Conservation (phyloP, 2,329 filamentous ascomycete species). For the Tricladium varicosporioides region DNA sequence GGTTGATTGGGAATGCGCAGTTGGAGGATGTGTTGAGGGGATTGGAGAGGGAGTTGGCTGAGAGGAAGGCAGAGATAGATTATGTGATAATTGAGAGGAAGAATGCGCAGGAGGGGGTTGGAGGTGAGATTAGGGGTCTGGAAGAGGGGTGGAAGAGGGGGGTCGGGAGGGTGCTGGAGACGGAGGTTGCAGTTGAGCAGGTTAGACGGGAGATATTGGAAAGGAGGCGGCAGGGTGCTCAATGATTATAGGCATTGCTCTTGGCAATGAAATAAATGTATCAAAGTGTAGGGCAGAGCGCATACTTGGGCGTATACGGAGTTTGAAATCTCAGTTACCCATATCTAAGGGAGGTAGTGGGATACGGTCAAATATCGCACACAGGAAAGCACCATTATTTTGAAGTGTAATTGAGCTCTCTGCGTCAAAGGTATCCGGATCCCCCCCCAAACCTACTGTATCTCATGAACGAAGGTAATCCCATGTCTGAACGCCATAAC, state of each 20-base stretch:
- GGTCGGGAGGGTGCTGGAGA: constrained; percentile 78
- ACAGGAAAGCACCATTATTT: constrained; percentile 2
- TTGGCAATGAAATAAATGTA: background rate
- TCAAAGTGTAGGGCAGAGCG: background rate
- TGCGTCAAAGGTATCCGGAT: constrained; percentile 31
- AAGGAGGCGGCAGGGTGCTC: constrained; percentile 47
- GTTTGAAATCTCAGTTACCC: background rate
- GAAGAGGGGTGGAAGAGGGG: constrained; percentile 79
- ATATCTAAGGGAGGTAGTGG: too few species aligned
- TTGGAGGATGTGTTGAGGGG: constrained; percentile 68
- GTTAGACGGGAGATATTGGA: constrained; percentile 66
- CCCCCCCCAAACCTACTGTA: constrained; percentile 25
- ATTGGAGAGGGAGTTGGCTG: constrained; percentile 74
- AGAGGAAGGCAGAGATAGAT: constrained; percentile 67
- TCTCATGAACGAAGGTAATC: constrained; percentile 31
- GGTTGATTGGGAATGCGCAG: constrained; percentile 82
- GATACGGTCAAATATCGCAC: background rate
- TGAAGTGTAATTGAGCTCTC: constrained; percentile 25
- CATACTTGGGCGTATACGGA: background rate
- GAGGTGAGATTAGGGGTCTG: constrained; percentile 68
- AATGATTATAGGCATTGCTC: background rate
- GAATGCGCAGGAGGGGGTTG: constrained; percentile 66
- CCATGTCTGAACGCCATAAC: constrained; percentile 30
- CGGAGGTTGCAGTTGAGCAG: constrained; percentile 77
- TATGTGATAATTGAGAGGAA: constrained; percentile 68